Evolutionary conservation across 331 rosid genomes (phyloP).

Genomic region (Malus hybrid): DNA sequence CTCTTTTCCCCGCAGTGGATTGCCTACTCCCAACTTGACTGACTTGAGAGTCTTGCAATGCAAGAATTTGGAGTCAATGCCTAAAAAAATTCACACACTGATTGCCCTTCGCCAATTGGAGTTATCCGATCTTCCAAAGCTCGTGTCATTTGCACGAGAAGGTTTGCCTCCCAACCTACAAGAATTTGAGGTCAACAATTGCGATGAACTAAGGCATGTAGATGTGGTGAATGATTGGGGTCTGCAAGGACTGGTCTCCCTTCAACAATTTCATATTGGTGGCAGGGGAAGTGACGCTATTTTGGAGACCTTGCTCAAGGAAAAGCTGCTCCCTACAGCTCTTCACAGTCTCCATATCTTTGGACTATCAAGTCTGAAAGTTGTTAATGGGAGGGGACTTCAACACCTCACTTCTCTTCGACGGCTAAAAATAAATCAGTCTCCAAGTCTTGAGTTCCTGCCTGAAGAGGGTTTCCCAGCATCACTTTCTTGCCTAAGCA

Average conservation of each 20-base stretch:
- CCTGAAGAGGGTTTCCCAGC: no score
- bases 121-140: background rate
- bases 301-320: conserved; percentile 4
- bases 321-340: background rate
- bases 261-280: background rate
- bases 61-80: background rate
- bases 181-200: no score
- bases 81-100: background rate
- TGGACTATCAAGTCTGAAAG: background rate
- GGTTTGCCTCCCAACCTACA: background rate
- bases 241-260: background rate
- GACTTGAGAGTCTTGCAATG: background rate
- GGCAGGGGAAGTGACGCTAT: background rate
- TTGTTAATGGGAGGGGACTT: no score
- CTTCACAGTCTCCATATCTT: background rate
- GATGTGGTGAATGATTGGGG: background rate
- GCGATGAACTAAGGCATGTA: no score
- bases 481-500: no score
- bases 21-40: background rate
- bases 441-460: no score
- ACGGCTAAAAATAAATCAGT: no score
- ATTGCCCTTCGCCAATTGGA: background rate
- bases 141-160: background rate
- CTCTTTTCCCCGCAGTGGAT: background rate
- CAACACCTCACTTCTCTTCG: no score